Base-by-base conservation (phyloP, 1,284 basidiomycete genomes). In the Tylopilus sp. region DNA sequence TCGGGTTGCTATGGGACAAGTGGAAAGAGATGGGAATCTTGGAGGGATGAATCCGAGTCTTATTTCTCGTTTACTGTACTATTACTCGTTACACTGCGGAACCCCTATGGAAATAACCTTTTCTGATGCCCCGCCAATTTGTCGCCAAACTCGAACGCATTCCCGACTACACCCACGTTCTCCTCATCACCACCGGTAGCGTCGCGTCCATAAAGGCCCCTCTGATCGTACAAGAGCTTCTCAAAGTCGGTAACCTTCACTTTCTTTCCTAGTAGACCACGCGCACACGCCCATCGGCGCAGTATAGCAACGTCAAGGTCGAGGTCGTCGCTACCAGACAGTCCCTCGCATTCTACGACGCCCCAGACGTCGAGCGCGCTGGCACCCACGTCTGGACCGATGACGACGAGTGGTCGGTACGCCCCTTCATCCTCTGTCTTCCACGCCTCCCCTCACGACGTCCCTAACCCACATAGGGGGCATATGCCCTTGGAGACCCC, bases 201-300 rank as follows among this genome's bases (percentile, higher is more conserved):
- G 96, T 99, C 1, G 96, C 96, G 0, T 92, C 91, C 45, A 81
- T 99, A 61, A 98, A 98, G 65, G 83, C 88, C 1, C 93, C 94
- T 1, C 74, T 96, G 33, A 97, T 99, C 46, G 89, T 93, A 3
- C 70, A 79, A 26, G 84, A 84, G 53, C 74, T 98, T 29, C 71
- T 87, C 44, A 71, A 73, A 58, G 93, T 93, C 55, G 52, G 84
- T 73, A 1, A 19, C 25, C 13, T n/a, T n/a, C 30, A 37, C 51
- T 31, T 30, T 39, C 36, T 41, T 10, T 3, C 21, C 3, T 16
- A 34, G 13, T 16, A 34, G 13, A 10, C n/a, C 4, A 10, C 29
- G 1, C 35, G 15, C 18, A 5, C 4, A 26, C n/a, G 1, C 28
- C 15, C 13, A 48, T n/a, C 15, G 28, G 15, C 21, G 21, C 37